Base-by-base conservation (phyloP, 768 basidiomycete genomes). In the Rhodotorula babjevae region DNA sequence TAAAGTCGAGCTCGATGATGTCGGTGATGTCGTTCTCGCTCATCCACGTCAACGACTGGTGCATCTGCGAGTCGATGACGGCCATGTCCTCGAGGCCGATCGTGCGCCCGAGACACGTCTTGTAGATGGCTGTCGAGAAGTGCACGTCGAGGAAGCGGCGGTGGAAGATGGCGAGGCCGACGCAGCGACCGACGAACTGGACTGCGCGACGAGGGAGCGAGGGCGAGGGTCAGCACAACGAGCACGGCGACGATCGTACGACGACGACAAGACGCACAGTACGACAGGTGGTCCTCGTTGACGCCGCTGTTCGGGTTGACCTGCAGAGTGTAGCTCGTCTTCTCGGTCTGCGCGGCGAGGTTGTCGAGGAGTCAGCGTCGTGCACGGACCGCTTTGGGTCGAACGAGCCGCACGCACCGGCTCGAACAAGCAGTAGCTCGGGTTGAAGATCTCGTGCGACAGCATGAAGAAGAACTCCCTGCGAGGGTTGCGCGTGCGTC, bases 401-500 rank as follows among this genome's bases (percentile, higher is more conserved):
- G n/a, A n/a, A n/a, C n/a, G n/a, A 6, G 15, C 44, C 21, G 5
- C 12, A n/a, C 73, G 21, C 29, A 74, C 73, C 27, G 61, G 63
- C 49, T 76, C 72, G 58, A 76, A 76, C 23, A 76, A 47, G 27
- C 57, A 60, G 53, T 70, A 76, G 21, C 64, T 61, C 10, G 75
- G 69, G 59, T 76, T 63, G 85, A 97, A 98, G 92, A 99, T 97
- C 82, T 96, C 96, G 81, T 98, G 96, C 42, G 94, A 96, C 58
- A 99, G 86, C 69, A 99, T 84, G 89, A 98, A 98, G 86, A 99
- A 99, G 85, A 98, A 98, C 83, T 99, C 96, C 84, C 95, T 61
- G 56, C 18, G 56, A 5, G 10, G 31, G n/a, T n/a, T 21, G 15
- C 49, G 2, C 3, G 9, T 14, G 52, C 53, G 18, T 29, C 18